A percentile compares a stretch with the other conserved stretches of the same genome.
phyloP scores from a whole-genome alignment of 805 yeast genomes.

The Candida berthetii region DNA sequence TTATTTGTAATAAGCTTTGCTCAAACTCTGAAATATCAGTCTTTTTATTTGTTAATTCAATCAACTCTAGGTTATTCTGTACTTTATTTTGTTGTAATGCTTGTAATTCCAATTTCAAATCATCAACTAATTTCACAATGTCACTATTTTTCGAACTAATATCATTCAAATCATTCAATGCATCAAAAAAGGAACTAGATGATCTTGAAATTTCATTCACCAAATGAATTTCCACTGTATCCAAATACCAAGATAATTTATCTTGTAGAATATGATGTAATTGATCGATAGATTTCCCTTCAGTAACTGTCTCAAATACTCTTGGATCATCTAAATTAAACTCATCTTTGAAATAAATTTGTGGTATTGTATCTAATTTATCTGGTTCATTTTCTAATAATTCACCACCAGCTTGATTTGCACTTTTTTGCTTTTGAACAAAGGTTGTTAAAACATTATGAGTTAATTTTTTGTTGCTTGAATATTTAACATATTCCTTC shows the following conservation, averaged over 20 bases:
- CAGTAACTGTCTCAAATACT: constrained; percentile 68
- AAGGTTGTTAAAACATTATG: constrained; percentile 19
- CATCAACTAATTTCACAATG: constrained; percentile 41
- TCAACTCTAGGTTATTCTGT: constrained; percentile 39
- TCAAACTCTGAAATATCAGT: constrained; percentile 60
- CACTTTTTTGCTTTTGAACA: constrained; percentile 7
- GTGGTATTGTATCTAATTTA: constrained; percentile 49
- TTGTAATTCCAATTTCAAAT: constrained; percentile 39
- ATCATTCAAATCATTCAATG: constrained; percentile 69
- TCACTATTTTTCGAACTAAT: constrained; percentile 49
- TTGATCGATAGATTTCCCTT: constrained; percentile 43
- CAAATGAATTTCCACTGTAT: constrained; percentile 74
- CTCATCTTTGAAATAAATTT: constrained; percentile 55
- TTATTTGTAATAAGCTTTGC: constrained; percentile 47
- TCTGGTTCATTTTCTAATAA: constrained; percentile 16
- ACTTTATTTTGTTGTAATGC: constrained; percentile 44
- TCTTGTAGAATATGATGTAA: constrained; percentile 64
- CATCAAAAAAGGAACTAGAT: constrained; percentile 78
- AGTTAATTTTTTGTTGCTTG: constrained; percentile 35
- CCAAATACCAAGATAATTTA: constrained; percentile 74
- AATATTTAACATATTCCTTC: constrained; percentile 38
- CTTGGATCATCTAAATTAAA: constrained; percentile 89
- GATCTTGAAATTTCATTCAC: constrained; percentile 81
- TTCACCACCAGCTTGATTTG: constrained; percentile 6
- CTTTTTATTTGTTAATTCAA: constrained; percentile 44